Evolutionary conservation across 768 basidiomycete species (phyloP), one percentile per base, ranked within the genome.

Genomic region (Amyloporia xantha): DNA sequence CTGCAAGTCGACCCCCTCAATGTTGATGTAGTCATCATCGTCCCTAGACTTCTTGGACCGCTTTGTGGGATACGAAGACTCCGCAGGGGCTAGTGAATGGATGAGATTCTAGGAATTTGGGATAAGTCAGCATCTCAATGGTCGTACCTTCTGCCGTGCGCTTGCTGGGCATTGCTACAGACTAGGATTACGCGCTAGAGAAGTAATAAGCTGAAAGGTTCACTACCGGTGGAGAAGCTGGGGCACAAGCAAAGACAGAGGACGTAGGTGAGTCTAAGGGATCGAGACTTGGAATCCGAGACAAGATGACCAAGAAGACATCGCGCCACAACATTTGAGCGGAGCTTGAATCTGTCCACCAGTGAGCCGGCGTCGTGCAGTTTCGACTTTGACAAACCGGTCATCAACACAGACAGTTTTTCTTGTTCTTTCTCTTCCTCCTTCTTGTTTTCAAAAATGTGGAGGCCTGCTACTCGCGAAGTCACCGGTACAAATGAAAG

Each of bases 401-500:
- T 40, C 55, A 50, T 55, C 48, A 47, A 26, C 53, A 53, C 45
- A 36, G 38, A 19, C 44, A 28, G 41, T 51, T 48, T 54, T 47
- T 57, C 48, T 58, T 53, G 48, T 52, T 48, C 24, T n/a, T 53
- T 48, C 37, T 26, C 48, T 51, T 54, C 46, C 28, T 54, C 53
- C 68, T 70, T 69, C 53, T 68, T 71, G 68, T 61, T 65, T 67
- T 62, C 56, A 51, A 67, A 59, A 54, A 90, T 91, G 89, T 91
- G 89, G 87, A 84, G 83, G 68, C 88, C 88, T 49, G 87, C 90
- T 54, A 90, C 90, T 49, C 82, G 82, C 57, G 85, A 91, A 68
- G 86, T 93, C 24, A 89, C 89, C 33, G 93, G 92, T 49, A 94
- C 92, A 19, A 96, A 96, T 59, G 92, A 95, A 39, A 86, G 91